Base-by-base conservation (phyloP, 2,329 filamentous ascomycete species). In the Verticillium zaregamsianum region DNA sequence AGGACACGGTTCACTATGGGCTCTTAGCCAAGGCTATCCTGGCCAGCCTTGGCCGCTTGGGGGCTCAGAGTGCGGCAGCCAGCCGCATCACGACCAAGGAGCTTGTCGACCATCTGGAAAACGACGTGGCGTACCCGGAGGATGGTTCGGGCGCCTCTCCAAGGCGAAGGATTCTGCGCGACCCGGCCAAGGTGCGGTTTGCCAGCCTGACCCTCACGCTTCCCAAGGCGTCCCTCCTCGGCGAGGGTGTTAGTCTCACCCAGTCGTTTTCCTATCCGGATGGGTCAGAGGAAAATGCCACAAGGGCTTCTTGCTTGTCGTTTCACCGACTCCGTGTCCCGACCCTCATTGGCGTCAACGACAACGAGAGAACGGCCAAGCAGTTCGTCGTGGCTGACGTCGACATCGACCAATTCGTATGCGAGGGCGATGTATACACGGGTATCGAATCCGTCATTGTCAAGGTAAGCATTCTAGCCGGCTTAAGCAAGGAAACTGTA, bases 1-100 rank as follows among this genome's bases (percentile, higher is more conserved):
- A 75, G n/a, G 90, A 90, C 70, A 93, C 90, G 2, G 85, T 92
- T 28, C 89, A 93, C 76, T 93, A 93, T 69, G 90, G 90, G 2
- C 80, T 78, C 11, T 79, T 93, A 15, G 88, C 86, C 76, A 92
- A 92, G 75, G 45, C 23, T 12, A 37, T 59, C 45, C 28, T 59
- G 28, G 79, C 80, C 0, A 79, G 93, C 15, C 75, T 89, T 35
- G 72, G 74, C 28, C 77, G 76, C 14, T 70, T 88, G 31, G 72
- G 75, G 55, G 64, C 72, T 3, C 45, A 31, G 7, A 25, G n/a
- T 20, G 31, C 17, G 28, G 54, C 14, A 17, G 31, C 54, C 8
- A 32, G 15, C n/a, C 39, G 20, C 49, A 28, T 54, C 58, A 33
- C 40, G 14, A 31, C 49, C 2, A n/a, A 45, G 7, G 25, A 59